phyloP scores from a whole-genome alignment of 106 monocot genomes.

The Ottelia alismoides region DNA sequence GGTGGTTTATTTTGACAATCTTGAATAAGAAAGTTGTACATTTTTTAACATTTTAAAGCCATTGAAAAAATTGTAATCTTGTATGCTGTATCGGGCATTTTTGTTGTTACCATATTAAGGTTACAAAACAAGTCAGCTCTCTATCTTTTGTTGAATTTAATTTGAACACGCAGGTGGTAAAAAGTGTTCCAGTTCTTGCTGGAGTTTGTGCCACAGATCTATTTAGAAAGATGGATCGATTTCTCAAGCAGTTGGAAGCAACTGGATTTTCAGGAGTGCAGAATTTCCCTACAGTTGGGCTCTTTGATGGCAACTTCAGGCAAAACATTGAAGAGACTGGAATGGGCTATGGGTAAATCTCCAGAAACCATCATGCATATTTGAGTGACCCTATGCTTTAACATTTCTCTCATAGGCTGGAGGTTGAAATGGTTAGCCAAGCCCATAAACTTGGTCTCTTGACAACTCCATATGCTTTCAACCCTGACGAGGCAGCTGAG shows the following conservation, averaged over 20 bases:
- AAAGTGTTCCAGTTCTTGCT: conserved; percentile 84
- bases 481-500: conserved; percentile 51
- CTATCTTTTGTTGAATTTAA: too few relatives aligned
- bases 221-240: conserved; percentile 78
- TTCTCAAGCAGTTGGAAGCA: conserved; percentile 65
- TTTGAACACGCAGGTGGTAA: conserved; percentile 59
- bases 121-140: too few relatives aligned
- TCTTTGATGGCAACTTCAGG: conserved; percentile 94
- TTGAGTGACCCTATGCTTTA: neutral
- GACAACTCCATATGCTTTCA: conserved; percentile 93
- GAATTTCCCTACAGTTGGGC: conserved; percentile 94
- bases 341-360: conserved; percentile 79
- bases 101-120: too few relatives aligned
- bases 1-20: too few relatives aligned
- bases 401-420: conserved; percentile 41
- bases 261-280: conserved; percentile 83
- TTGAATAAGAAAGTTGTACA: too few relatives aligned
- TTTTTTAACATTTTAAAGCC: too few relatives aligned
- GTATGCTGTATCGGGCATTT: too few relatives aligned
- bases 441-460: conserved; percentile 75
- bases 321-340: conserved; percentile 95
- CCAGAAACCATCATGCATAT: neutral
- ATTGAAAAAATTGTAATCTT: too few relatives aligned
- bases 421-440: conserved; percentile 87
- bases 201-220: conserved; percentile 97